Evolutionary conservation across 176 grass and related monocot genomes (phyloP), one percentile per base, ranked within the genome.

Genomic region (Triticum turgidum): DNA sequence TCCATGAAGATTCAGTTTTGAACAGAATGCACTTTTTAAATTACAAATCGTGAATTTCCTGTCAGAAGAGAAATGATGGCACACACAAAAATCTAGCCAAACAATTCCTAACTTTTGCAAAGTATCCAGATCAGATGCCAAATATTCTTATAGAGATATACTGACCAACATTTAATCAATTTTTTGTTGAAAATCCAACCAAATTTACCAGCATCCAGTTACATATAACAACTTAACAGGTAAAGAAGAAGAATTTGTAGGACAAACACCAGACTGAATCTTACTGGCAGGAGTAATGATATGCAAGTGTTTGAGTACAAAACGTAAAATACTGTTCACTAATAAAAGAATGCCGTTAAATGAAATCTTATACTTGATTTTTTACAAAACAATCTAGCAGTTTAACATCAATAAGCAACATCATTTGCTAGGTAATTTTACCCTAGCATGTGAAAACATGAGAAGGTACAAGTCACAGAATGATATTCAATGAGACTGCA

Each of bases 351-450:
- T 20, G 12, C n/a, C 11, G 5, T 9, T 38, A 67, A 33, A 85
- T 59, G 61, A 69, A 85, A 69, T 54, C 44, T 85, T 78, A 25
- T 47, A 63, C 66, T 29, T 77, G 25, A 44, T 14, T 44, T 44
- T 29, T 27, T 73, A 80, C 21, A 63, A 7, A 61, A 80, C 21
- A 20, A 37, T 52, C 7, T 49, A 52, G 74, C 32, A 63, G 20
- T 51, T 71, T 44, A 51, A 34, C 34, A 20, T 87, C 21, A 73
- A 87, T 6, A 47, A 80, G 21, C 27, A 73, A 5, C 15, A 73
- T 25, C 13, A 9, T 70, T 49, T 35, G 37, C 24, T 49, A 78
- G 32, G 29, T 56, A 15, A 66, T 25, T 29, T 29, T 17, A 61
- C 29, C 29, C 76, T 78, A 54, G 51, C 14, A 51, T 45, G 67